Conservation (phyloP, 345 rosid species). For the Moricandia arvensis region DNA sequence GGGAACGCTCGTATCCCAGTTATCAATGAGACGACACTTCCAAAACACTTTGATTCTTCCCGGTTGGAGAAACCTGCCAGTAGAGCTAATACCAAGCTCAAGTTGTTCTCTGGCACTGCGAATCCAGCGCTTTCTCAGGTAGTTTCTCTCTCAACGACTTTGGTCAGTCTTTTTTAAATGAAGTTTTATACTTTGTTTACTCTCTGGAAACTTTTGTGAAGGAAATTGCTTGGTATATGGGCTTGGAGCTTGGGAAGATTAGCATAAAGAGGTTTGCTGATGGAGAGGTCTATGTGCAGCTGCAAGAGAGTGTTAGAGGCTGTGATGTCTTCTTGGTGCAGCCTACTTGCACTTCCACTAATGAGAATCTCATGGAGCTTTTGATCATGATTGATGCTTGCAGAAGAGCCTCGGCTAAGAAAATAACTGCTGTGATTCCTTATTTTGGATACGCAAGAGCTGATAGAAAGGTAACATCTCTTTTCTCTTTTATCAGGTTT, state of each 20-base stretch:
- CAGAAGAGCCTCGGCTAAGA: conserved; percentile 94
- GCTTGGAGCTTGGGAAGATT: conserved; percentile 83
- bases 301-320: conserved; percentile 96
- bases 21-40: conserved; percentile 51
- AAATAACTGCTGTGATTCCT: conserved; percentile 87
- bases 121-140: conserved; percentile 74
- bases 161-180: background rate
- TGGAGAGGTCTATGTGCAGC: conserved; percentile 90
- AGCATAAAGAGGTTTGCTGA: conserved; percentile 93
- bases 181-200: background rate
- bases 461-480: conserved; percentile 81
- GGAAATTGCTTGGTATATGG: conserved; percentile 99
- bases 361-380: conserved; percentile 97
- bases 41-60: conserved; percentile 56
- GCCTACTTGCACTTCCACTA: conserved; percentile 95
- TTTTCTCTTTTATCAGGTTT: background rate
- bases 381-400: conserved; percentile 95
- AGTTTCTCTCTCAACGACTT: conserved; percentile 2
- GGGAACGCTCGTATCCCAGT: conserved; percentile 52
- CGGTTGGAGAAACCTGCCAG: conserved; percentile 47
- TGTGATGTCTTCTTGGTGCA: conserved; percentile 92
- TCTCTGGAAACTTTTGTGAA: conserved; percentile 9
- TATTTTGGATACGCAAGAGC: conserved; percentile 99
- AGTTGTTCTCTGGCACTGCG: conserved; percentile 72
- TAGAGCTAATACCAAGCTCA: conserved; percentile 46